These are phyloP conservation scores for Diplosphaera chodatii DNA, from an alignment of 139 green algal genomes.

Conservation along the genomic window DNA sequence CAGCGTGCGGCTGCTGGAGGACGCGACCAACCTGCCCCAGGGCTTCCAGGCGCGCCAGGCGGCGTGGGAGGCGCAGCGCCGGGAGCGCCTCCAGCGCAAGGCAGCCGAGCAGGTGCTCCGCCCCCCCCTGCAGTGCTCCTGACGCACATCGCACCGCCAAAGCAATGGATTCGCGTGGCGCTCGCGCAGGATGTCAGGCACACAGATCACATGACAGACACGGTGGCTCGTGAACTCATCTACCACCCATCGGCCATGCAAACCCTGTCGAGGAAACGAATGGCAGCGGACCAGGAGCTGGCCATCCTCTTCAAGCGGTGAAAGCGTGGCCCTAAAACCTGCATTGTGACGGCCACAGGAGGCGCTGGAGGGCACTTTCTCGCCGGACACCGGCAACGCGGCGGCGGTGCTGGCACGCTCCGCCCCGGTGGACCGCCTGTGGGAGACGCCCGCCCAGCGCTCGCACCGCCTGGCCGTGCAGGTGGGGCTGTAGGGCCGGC, in stretches of 20 bases:
- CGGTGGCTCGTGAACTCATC: too few relatives aligned
- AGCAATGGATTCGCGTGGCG: too few relatives aligned
- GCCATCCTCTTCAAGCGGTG: too few relatives aligned
- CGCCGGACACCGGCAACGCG: conserved; percentile 25
- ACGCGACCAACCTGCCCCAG: conserved; percentile 22
- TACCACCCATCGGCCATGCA: too few relatives aligned
- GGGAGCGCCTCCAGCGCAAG: conserved; percentile 5
- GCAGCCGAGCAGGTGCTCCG: conserved; percentile 11
- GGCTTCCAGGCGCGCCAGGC: conserved; percentile 32
- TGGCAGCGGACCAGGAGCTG: too few relatives aligned
- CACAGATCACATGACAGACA: too few relatives aligned
- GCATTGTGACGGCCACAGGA: neutral
- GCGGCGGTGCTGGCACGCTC: conserved; percentile 16
- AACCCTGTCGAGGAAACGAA: too few relatives aligned
- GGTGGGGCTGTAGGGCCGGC: too few relatives aligned
- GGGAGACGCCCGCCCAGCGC: neutral
- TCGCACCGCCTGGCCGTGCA: neutral
- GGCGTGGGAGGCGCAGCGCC: conserved; percentile 13
- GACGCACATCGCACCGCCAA: too few relatives aligned
- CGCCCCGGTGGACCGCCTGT: neutral
- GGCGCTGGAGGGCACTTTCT: conserved; percentile 26
- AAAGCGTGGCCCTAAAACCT: neutral
- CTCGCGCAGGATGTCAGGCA: too few relatives aligned
- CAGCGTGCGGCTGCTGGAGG: conserved; percentile 35
- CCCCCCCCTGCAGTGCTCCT: too few relatives aligned